A percentile compares a stretch with the other conserved stretches of the same genome.
Evolutionary conservation across 345 rosid species (phyloP).

Genomic region (Garcia nutans): DNA sequence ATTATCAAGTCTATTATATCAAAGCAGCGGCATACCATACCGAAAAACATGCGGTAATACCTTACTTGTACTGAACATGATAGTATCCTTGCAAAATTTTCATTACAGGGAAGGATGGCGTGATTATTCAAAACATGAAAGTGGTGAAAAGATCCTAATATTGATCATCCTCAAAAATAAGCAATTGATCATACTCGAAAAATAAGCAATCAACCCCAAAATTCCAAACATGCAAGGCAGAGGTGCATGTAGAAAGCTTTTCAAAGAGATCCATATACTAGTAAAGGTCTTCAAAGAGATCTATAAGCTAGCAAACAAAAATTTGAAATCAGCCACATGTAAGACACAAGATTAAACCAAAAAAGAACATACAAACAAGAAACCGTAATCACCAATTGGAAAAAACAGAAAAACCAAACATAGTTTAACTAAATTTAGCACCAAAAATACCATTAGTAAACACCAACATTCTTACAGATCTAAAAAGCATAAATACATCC

Average conservation of each 20-base stretch:
- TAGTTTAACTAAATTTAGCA: not conserved
- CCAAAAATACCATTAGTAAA: not conserved
- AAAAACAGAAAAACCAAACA: not conserved
- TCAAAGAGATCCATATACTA: not conserved
- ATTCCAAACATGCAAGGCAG: not conserved
- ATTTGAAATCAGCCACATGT: not conserved
- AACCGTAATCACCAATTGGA: not conserved
- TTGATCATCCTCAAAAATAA: not conserved
- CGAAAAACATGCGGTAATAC: too few species aligned
- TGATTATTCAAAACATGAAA: too few species aligned
- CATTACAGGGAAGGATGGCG: too few species aligned
- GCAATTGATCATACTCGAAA: not conserved
- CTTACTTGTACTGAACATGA: too few species aligned
- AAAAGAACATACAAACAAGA: not conserved
- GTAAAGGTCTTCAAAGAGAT: not conserved
- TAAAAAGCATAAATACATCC: not conserved
- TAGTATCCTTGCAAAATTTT: too few species aligned
- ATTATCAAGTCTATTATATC: too few species aligned
- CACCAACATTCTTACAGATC: conserved; percentile 1
- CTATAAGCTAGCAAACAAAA: not conserved
- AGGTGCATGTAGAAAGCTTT: not conserved
- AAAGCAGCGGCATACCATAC: too few species aligned
- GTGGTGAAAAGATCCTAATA: not conserved
- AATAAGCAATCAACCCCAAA: not conserved
- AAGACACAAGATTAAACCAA: not conserved